Percentiles rank a stretch among this genome's conserved stretches.
These are phyloP conservation scores for Petunia axillaris DNA, from an alignment of 257 asterid species.

Conservation along the genomic window DNA sequence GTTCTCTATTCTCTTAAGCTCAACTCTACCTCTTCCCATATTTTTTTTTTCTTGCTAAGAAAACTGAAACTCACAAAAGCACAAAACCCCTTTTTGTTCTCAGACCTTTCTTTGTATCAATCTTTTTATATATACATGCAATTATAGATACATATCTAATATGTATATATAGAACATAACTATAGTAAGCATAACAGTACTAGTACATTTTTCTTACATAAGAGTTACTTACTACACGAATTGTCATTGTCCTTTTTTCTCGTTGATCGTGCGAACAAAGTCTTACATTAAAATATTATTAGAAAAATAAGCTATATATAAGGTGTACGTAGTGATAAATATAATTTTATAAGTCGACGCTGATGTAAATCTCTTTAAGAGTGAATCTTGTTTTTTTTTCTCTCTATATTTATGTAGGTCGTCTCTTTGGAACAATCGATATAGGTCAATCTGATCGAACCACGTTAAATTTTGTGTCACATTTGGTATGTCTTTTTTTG, in stretches of 20 bases:
- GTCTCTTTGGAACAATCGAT: not conserved
- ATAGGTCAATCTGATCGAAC: not conserved
- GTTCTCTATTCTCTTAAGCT: conserved; percentile 37
- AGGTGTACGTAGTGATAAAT: not conserved
- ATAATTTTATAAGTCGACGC: not conserved
- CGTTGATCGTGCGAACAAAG: not conserved
- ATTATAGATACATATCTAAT: conserved; percentile 29
- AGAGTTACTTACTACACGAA: not conserved
- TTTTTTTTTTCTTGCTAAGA: not conserved
- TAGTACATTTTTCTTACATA: not conserved
- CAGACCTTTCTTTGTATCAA: conserved; percentile 25
- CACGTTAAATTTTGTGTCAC: not conserved
- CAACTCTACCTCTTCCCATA: conserved; percentile 35
- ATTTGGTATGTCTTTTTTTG: not conserved
- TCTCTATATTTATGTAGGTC: not conserved
- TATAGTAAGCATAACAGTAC: not conserved
- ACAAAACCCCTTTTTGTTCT: conserved; percentile 30
- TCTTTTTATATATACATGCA: conserved; percentile 35
- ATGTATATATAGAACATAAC: conserved; percentile 37
- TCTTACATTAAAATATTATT: not conserved
- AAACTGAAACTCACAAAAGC: conserved; percentile 23
- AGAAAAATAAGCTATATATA: not conserved
- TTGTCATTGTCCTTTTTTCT: not conserved
- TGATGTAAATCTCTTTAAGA: not conserved
- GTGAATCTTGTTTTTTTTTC: too few relatives aligned